Conservation (phyloP, 2,329 filamentous ascomycete genomes). For the Coniella vitis region DNA sequence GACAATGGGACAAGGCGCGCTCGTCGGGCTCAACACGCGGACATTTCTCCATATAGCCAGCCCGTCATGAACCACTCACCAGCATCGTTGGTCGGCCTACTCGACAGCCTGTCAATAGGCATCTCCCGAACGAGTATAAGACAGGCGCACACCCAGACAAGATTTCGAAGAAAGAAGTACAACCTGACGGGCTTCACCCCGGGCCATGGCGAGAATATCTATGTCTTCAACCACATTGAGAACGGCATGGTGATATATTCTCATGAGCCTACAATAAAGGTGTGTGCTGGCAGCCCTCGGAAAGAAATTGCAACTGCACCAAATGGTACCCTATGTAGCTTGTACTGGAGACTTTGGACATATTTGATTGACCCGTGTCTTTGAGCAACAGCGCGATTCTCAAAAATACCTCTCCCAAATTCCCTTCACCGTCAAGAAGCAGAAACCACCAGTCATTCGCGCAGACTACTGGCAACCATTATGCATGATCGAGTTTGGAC, state of each 20-base stretch:
- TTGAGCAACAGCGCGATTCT: conserved; percentile 7
- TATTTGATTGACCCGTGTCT: not conserved
- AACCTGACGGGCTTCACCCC: conserved; percentile 23
- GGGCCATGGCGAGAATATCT: conserved; percentile 52
- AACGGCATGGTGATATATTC: conserved; percentile 48
- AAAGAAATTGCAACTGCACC: not conserved
- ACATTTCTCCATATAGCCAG: conserved; percentile 19
- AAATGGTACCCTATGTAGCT: not conserved
- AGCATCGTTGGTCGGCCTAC: conserved; percentile 24
- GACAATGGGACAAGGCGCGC: conserved; percentile 17
- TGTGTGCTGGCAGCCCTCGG: not conserved
- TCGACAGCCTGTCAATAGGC: conserved; percentile 33
- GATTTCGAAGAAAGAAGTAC: conserved; percentile 18
- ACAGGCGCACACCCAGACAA: conserved; percentile 21
- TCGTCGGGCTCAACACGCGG: conserved; percentile 25
- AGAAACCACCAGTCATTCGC: conserved; percentile 53
- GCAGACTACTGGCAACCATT: conserved; percentile 62
- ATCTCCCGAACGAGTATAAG: conserved; percentile 36
- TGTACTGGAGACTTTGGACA: too few species aligned
- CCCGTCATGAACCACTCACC: conserved; percentile 25
- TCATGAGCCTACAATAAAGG: conserved; percentile 28
- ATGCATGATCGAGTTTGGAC: conserved; percentile 51
- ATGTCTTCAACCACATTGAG: conserved; percentile 45
- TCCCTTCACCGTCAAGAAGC: conserved; percentile 62
- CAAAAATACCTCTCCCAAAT: conserved; percentile 25